These are phyloP conservation scores for Populus ilicifolia DNA, from an alignment of 345 rosid genomes.

Conservation along the genomic window DNA sequence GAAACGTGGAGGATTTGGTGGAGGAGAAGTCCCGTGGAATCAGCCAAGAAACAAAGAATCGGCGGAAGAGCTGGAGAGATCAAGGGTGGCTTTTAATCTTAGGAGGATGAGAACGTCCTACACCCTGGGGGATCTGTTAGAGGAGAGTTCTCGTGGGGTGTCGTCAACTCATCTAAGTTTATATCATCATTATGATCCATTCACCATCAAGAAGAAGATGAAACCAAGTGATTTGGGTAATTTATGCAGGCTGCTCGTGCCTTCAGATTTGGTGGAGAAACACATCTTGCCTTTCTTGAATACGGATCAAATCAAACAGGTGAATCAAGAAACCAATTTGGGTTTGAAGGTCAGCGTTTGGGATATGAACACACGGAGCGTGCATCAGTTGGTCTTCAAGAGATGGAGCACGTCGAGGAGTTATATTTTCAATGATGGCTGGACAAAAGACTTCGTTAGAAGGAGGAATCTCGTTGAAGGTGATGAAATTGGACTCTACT, in stretches of 20 bases:
- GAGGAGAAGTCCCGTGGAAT: no score
- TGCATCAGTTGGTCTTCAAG: background rate
- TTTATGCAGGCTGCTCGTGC: constrained; percentile 2
- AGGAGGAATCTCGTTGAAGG: background rate
- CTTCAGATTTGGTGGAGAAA: background rate
- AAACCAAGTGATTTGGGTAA: background rate
- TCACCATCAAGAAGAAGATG: constrained; percentile 11
- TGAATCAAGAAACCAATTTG: background rate
- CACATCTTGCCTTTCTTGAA: background rate
- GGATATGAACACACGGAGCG: background rate
- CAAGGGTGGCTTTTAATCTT: background rate
- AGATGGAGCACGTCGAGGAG: background rate
- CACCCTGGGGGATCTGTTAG: background rate
- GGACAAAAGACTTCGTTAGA: background rate
- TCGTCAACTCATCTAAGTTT: background rate
- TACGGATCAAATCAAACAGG: background rate
- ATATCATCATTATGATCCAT: background rate
- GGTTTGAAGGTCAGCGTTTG: background rate
- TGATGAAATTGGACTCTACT: constrained; percentile 1
- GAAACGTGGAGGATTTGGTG: background rate
- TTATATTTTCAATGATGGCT: background rate
- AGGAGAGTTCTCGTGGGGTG: background rate
- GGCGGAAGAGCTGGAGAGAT: background rate
- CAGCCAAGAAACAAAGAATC: background rate
- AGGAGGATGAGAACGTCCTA: background rate